Evolutionary conservation across 768 basidiomycete species (phyloP).

Genomic region (Botryobasidium botryosum): DNA sequence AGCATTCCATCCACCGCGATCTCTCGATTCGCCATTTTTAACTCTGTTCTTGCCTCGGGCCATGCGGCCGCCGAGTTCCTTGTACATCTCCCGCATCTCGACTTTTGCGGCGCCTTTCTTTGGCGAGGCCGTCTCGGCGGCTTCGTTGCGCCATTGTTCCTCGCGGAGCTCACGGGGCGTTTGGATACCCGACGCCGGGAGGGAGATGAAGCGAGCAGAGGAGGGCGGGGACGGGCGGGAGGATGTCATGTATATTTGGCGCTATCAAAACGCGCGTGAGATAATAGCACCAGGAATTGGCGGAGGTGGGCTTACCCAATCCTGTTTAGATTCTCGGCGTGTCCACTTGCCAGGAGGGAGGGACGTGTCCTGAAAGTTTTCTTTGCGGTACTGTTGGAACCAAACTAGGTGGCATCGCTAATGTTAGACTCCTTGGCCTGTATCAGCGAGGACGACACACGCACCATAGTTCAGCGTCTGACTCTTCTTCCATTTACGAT

Average conservation of each 20-base stretch:
- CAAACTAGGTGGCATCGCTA: constrained; percentile 41
- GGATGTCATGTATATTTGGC: constrained; percentile 30
- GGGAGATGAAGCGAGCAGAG: constrained; percentile 21
- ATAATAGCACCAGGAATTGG: constrained; percentile 6
- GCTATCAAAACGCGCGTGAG: constrained; percentile 24
- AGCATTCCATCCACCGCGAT: constrained; percentile 62
- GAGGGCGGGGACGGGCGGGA: constrained; percentile 26
- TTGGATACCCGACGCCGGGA: constrained; percentile 41
- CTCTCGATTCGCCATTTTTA: constrained; percentile 38
- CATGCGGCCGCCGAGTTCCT: constrained; percentile 77
- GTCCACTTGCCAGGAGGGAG: constrained; percentile 80
- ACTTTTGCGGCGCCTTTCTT: constrained; percentile 49
- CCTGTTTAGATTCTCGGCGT: constrained; percentile 83
- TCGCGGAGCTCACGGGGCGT: constrained; percentile 67
- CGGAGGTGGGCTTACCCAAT: constrained; percentile 41
- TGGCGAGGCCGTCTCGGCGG: constrained; percentile 27
- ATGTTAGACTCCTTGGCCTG: background rate
- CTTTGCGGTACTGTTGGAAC: constrained; percentile 83
- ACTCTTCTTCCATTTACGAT: constrained; percentile 73
- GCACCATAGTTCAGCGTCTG: constrained; percentile 83
- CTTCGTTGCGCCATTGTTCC: constrained; percentile 50
- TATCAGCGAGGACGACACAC: constrained; percentile 11
- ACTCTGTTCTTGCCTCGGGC: constrained; percentile 56
- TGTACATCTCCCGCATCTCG: constrained; percentile 85
- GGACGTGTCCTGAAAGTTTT: constrained; percentile 68